Base-by-base conservation (phyloP, 495 filamentous ascomycete species). In the Lasiosphaeriaceae sp. region DNA sequence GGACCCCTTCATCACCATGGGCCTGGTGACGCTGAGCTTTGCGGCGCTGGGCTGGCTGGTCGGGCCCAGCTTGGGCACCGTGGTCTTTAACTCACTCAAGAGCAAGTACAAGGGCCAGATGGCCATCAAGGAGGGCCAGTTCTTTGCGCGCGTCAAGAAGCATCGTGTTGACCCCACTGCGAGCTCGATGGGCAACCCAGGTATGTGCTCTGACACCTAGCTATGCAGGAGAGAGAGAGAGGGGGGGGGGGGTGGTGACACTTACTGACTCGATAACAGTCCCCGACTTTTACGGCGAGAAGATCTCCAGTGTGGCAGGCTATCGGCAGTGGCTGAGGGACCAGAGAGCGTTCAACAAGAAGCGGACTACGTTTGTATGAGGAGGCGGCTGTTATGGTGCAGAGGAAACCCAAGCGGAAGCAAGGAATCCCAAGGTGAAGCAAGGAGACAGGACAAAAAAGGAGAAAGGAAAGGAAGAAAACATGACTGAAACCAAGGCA, bases 321-420 rank as follows among this genome's bases (percentile, higher is more conserved):
- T 98, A 97, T 66, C 74, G 95, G 62, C 86, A 88, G 70, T 98
- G 94, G 94, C 74, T 98, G 68, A 96, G 93, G 78, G 94, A 98
- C 70, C 95, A 97, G 79, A 74, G 92, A 47, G 91, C 92, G n/a
- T 98, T 94, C 72, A 96, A 96, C 75, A 84, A 86, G 75, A 97
- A 96, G 82, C 86, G 89, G 65, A 81, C 83, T 49, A 85, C 75
- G 60, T 89, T 76, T 49, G 64, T 77, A 51, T 75, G 53, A 72
- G 26, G 9, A 46, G 47, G 20, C 12, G 49, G 20, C 11, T 21
- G 16, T 14, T 9, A 16, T 2, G 14, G 24, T 50, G 8, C 45
- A 23, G 2, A 5, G 20, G 26, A 31, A 9, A 4, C 26, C 4
- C 26, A 31, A 9, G 9, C 4, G 26, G 26, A 31, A 31, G 9